Evolutionary conservation across 2,329 filamentous ascomycete species (phyloP).

Genomic region (Hypoxylon sp.): DNA sequence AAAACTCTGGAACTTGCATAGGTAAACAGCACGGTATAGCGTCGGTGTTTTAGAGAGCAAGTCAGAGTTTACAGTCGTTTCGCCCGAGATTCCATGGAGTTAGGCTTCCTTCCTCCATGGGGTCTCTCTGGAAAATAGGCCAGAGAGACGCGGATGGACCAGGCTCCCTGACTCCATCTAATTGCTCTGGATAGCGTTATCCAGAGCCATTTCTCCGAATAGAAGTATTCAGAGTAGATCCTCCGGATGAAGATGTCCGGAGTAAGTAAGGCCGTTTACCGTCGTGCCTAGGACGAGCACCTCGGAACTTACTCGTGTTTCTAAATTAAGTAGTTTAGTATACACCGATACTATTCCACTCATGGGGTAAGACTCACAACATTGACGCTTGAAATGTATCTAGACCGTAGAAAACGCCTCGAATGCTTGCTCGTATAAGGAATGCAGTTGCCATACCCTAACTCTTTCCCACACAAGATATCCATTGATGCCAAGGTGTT

Average conservation of each 20-base stretch:
- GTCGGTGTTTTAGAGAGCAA: constrained; percentile 28
- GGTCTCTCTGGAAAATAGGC: constrained; percentile 2
- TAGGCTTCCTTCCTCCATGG: constrained; percentile 23
- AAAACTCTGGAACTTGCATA: constrained; percentile 22
- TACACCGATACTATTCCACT: background rate
- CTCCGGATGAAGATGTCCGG: constrained; percentile 31
- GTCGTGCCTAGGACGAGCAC: constrained; percentile 55
- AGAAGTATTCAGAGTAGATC: constrained; percentile 13
- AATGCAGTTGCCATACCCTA: constrained; percentile 35
- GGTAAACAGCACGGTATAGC: constrained; percentile 29
- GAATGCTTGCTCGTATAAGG: constrained; percentile 39
- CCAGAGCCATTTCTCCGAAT: constrained; percentile 24
- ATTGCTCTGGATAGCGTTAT: constrained; percentile 18
- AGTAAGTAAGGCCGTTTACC: constrained; percentile 51
- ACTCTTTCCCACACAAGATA: constrained; percentile 36
- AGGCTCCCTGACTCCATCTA: constrained; percentile 14
- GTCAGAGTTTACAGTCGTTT: constrained; percentile 14
- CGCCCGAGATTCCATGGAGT: constrained; percentile 20
- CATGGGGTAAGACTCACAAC: constrained; percentile 17
- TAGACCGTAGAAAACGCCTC: constrained; percentile 37
- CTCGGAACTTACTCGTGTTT: constrained; percentile 40
- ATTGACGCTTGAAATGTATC: constrained; percentile 27
- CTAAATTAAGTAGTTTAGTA: constrained; percentile 32
- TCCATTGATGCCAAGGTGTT: constrained; percentile 41
- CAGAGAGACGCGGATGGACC: constrained; percentile 15